These are phyloP conservation scores for Termitomyces sp. DNA, from an alignment of 768 basidiomycete genomes.

Conservation along the genomic window DNA sequence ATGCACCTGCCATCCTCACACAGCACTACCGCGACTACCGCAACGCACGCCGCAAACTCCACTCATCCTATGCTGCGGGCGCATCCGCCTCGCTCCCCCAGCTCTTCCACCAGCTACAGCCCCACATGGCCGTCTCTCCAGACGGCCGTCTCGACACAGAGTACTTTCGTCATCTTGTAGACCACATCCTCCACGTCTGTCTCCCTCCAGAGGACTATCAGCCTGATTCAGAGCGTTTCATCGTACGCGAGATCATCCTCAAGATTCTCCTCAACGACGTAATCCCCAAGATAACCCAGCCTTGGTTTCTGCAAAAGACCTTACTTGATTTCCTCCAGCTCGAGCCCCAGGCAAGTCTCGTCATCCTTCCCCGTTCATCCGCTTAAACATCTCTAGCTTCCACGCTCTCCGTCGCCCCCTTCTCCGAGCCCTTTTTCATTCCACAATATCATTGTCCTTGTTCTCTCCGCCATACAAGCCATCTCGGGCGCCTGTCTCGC, in stretches of 20 bases:
- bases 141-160: conserved; percentile 68
- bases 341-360: conserved; percentile 24
- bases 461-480: conserved; percentile 72
- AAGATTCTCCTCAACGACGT: conserved; percentile 70
- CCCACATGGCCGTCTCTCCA: conserved; percentile 74
- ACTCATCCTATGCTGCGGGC: conserved; percentile 68
- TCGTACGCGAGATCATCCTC: conserved; percentile 81
- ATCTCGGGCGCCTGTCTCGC: conserved; percentile 68
- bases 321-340: conserved; percentile 65
- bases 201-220: conserved; percentile 78
- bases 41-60: conserved; percentile 55
- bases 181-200: conserved; percentile 68
- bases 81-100: conserved; percentile 58
- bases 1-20: conserved; percentile 61
- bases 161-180: conserved; percentile 78
- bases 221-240: conserved; percentile 74
- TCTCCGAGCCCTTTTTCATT: conserved; percentile 31
- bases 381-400: conserved; percentile 9
- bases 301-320: conserved; percentile 84
- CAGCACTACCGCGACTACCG: conserved; percentile 83
- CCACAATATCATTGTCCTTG: conserved; percentile 52
- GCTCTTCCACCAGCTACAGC: conserved; percentile 79
- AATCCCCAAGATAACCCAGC: conserved; percentile 70
- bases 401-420: conserved; percentile 22
- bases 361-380: not conserved